A percentile compares a stretch with the other conserved stretches of the same genome.
Evolutionary conservation across 306 rosid genomes (phyloP).

Genomic region (Pyrus betulifolia): DNA sequence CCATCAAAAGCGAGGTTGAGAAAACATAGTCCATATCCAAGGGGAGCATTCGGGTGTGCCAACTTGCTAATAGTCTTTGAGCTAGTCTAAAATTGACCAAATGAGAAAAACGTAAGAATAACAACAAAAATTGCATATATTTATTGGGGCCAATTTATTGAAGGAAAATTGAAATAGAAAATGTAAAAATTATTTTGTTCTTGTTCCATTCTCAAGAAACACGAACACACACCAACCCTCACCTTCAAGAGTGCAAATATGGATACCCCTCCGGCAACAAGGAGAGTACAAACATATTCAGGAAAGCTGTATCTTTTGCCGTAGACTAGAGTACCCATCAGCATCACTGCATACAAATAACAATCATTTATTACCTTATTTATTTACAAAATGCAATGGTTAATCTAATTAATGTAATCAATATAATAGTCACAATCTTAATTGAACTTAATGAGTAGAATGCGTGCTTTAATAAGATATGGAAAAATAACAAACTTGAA

Average conservation of each 20-base stretch:
- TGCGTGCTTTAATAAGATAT: not conserved
- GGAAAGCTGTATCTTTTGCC: conserved; percentile 70
- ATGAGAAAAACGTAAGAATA: not conserved
- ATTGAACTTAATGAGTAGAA: not conserved
- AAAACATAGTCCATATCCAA: conserved; percentile 91
- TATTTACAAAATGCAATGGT: not conserved
- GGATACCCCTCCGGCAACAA: conserved; percentile 98
- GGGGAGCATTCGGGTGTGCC: conserved; percentile 94
- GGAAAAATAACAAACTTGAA: not conserved
- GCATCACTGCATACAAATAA: conserved; percentile 69
- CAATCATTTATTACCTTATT: not conserved
- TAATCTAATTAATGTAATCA: not conserved
- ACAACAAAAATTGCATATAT: not conserved
- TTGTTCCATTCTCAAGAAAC: not conserved
- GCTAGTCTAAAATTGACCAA: conserved; percentile 65
- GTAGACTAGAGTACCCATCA: conserved; percentile 88
- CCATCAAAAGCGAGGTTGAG: conserved; percentile 97
- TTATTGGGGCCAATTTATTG: not conserved
- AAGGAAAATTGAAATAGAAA: not conserved
- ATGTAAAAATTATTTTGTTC: not conserved
- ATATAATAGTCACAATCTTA: not conserved
- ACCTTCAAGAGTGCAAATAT: conserved; percentile 91
- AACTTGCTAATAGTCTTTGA: conserved; percentile 84
- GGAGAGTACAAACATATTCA: conserved; percentile 75
- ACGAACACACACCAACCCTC: not conserved